Evolutionary conservation across 768 basidiomycete species (phyloP), one percentile per base, ranked within the genome.

Genomic region (Termitomyces sp.): DNA sequence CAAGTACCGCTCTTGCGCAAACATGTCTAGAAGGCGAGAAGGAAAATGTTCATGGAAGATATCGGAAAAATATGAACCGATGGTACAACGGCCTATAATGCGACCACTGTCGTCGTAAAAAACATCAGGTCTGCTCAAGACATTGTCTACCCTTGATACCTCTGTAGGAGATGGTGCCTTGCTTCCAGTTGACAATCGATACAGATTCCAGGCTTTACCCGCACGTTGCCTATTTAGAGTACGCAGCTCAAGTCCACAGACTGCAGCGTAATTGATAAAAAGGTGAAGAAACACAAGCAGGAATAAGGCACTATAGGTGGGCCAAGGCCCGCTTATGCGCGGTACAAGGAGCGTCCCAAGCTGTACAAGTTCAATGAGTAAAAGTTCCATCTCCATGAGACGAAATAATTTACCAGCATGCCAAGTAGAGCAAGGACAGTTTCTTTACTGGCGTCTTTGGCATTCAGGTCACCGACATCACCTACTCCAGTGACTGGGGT

Each of bases 401-500:
- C 12, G 2, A 21, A n/a, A 5, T 7, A 15, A 61, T 82, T 63
- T 54, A 87, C 87, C 65, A 88, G 62, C 79, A 87, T 83, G 19
- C 87, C 86, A 1, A 83, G 61, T 30, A 88, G 77, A 1, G 82
- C 82, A 2, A 89, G 69, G 0, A 87, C 80, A 0, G 87, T 88
- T 67, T 88, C 85, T 58, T 84, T 84, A 65, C 85, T 87, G 0
- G 82, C 76, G 56, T 85, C 85, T 63, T 89, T 89, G 1, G 85
- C 86, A 55, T 82, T 87, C 41, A 88, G 70, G 60, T 88, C 87
- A 1, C 86, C 85, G 12, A 88, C 71, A 59, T 88, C 86, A 5
- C 85, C 85, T 41, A 73, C 74, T 0, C 78, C 77, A 10, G 57
- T 64, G 14, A 72, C 50, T 1, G 83, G 77, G 4, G 76, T 78